Evolutionary conservation across 306 rosid species (phyloP), one percentile per base, ranked within the genome.

Genomic region (Canavalia ensiformis): DNA sequence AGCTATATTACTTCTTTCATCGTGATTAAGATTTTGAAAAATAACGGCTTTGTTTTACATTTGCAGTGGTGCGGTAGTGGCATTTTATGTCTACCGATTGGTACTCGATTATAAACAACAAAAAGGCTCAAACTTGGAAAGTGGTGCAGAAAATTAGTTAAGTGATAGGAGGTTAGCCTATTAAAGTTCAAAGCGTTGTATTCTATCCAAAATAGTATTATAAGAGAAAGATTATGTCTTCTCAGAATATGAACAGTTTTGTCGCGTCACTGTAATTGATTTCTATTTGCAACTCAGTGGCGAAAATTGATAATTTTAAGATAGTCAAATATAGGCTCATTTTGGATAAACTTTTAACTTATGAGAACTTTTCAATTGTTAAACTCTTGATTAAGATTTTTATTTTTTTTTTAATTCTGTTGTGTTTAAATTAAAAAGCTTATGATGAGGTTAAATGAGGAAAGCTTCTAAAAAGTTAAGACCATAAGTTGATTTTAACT

Each of bases 141-240:
- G 2, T 55, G 60, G 60, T 55, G 10, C 60, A 18, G 60, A 55
- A 55, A 55, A 55, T 55, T 55, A 55, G 60, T 55, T 55, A 18
- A 18, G 33, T 25, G 31, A 25, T 55, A 18, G 31, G 25, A 55
- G 33, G 60, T 25, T 55, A 55, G 60, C 60, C 60, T 18, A 18
- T 18, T 1, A 55, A 55, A 5, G 60, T 18, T 55, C 60, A 55
- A 54, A n/a, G 60, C 7, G 25, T 51, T 51, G 29, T 55, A 55
- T 55, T 55, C 33, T 55, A 5, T 13, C 28, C 57, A n/a, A 51
- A 51, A 51, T 7, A 55, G 7, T 18, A 18, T 18, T 6, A 55
- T 55, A 18, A 5, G 25, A 55, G 60, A 55, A 55, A 55, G 1
- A 6, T 6, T 18, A 18, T 25, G 60, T 25, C 60, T 51, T 51